A percentile compares a stretch with the other conserved stretches of the same genome.
Evolutionary conservation across 73 alveolate species (phyloP).

Genomic region (Breviolum minutum): DNA sequence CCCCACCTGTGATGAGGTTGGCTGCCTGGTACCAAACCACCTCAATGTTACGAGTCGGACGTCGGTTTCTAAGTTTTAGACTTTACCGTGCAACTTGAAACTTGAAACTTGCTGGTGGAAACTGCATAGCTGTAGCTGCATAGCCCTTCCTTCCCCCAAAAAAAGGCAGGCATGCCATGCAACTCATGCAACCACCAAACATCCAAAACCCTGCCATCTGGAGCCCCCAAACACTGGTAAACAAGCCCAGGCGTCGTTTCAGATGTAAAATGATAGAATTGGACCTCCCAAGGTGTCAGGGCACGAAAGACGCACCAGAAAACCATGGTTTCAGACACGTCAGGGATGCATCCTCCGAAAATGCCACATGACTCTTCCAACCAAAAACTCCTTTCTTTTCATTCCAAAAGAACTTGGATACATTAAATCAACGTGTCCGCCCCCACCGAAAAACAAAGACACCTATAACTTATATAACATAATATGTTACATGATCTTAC

Average conservation of each 20-base stretch:
- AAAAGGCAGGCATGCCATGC: too few species aligned
- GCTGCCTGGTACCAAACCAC: slow-evolving; percentile 90
- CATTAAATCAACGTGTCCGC: not conserved
- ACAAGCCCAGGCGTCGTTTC: slow-evolving; percentile 73
- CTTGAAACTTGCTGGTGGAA: too few species aligned
- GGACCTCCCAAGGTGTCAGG: not conserved
- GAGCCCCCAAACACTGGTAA: slow-evolving; percentile 36
- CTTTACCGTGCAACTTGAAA: too few species aligned
- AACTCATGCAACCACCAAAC: not conserved
- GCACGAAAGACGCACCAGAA: not conserved
- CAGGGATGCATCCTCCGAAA: too few species aligned
- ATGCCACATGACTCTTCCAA: not conserved
- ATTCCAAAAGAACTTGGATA: not conserved
- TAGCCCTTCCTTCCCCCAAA: too few species aligned
- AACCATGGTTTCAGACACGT: not conserved
- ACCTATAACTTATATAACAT: too few species aligned
- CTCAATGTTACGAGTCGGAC: too few species aligned
- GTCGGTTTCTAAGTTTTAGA: too few species aligned
- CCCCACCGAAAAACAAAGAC: too few species aligned
- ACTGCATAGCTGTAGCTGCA: too few species aligned
- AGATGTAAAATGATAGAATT: slow-evolving; percentile 67
- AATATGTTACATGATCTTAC: too few species aligned
- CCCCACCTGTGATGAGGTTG: slow-evolving; percentile 69
- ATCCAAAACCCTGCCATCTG: not conserved
- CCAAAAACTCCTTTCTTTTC: not conserved